Evolutionary conservation across 2,329 filamentous ascomycete genomes (phyloP).

Genomic region (Trichoderma sp.): DNA sequence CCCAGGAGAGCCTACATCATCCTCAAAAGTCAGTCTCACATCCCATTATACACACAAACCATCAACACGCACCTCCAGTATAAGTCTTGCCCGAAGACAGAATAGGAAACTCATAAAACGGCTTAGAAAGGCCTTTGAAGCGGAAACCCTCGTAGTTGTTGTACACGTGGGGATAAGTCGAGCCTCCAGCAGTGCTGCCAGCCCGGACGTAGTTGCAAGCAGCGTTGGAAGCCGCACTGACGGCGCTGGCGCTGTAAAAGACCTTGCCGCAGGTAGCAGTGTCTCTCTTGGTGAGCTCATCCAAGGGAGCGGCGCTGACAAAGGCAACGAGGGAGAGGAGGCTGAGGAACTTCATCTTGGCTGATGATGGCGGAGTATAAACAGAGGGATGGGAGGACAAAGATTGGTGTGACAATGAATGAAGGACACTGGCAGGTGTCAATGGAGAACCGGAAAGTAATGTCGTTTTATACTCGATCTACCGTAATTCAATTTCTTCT

Average conservation of each 20-base stretch:
- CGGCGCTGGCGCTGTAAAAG: conserved; percentile 29
- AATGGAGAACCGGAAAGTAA: background rate
- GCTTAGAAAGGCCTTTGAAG: conserved; percentile 30
- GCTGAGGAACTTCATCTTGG: conserved; percentile 29
- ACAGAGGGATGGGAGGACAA: background rate
- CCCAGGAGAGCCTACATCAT: conserved; percentile 45
- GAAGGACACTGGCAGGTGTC: background rate
- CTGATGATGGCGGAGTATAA: background rate
- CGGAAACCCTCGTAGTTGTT: conserved; percentile 39
- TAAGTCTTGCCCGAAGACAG: conserved; percentile 31
- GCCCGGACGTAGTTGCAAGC: conserved; percentile 28
- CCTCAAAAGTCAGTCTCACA: background rate
- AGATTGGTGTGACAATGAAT: background rate
- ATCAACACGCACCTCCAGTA: conserved; percentile 30
- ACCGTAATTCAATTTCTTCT: background rate
- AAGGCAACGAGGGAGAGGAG: conserved; percentile 30
- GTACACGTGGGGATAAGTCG: conserved; percentile 38
- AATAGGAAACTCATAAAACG: conserved; percentile 41
- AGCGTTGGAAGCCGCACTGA: conserved; percentile 29
- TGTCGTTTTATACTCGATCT: background rate
- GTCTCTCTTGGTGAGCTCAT: conserved; percentile 19
- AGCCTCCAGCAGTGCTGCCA: conserved; percentile 28
- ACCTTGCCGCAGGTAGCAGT: conserved; percentile 30
- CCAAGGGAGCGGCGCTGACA: conserved; percentile 28
- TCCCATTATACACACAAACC: too few relatives aligned